Base-by-base conservation (phyloP, 164 flowering plant genomes). In the Tetracentron sinense region DNA sequence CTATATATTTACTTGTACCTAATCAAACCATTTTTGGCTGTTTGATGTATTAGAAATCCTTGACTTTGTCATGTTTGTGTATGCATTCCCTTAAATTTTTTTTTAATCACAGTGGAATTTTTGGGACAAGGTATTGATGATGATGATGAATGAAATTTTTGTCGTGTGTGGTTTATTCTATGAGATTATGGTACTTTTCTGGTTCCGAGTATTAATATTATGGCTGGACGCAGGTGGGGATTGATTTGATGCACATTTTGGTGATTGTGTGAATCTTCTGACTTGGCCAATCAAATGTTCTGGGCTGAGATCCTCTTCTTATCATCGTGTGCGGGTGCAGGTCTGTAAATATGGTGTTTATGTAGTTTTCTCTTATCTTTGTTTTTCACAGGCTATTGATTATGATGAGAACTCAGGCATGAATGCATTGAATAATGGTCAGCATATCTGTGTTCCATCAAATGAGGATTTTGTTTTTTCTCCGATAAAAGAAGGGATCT, bases 351-450 rank as follows among this genome's bases (percentile, higher is more conserved):
- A 72, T 65, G 52, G 52, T 56, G 12, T 67, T 58, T 56, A 51
- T 61, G 72, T 20, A 55, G 61, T 63, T 46, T 58, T 66, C 74
- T 72, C 64, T 23, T 72, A 66, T 48, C 54, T 65, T 51, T 48
- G 35, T 71, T 44, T 56, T 55, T 58, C 44, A 10, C 15, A 12
- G 1, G 60, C 69, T 60, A 38, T 44, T 53, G 67, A 60, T 63
- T 53, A 62, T 62, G 74, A 69, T 69, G 69, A 66, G 80, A 74
- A 72, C 71, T 69, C 64, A 42, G n/a, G 52, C 68, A 46, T 56
- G 29, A 56, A 29, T 54, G 14, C 42, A 28, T 62, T 25, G 2
- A 54, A 60, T 23, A 50, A 23, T 63, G 66, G 58, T 60, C 64
- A 54, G 19, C 20, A 31, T 55, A 8, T 26, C 35, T 65, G 35